Conservation (phyloP, 1,139 yeast genomes). For the Geotrichum reessii region DNA sequence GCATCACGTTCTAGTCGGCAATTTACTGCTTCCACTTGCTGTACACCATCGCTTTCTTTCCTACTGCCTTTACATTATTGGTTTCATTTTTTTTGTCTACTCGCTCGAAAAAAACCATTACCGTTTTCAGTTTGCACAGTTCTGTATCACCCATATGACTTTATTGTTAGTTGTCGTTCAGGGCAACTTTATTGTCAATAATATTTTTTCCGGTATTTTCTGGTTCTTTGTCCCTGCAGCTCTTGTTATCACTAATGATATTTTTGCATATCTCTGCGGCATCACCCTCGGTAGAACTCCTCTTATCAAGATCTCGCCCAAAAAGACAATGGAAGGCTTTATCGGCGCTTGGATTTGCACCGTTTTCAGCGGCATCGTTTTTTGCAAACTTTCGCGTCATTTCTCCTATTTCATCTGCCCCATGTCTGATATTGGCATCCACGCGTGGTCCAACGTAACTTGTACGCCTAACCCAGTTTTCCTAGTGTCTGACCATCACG, state of each 20-base stretch:
- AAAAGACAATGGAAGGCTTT: slow-evolving; percentile 96
- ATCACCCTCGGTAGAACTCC: slow-evolving; percentile 93
- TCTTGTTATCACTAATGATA: slow-evolving; percentile 88
- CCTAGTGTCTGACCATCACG: slow-evolving; percentile 65
- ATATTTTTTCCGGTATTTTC: slow-evolving; percentile 81
- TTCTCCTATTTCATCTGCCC: slow-evolving; percentile 85
- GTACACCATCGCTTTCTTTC: slow-evolving; percentile 77
- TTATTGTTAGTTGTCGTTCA: slow-evolving; percentile 85
- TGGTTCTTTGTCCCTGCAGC: slow-evolving; percentile 94
- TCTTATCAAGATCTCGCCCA: slow-evolving; percentile 88
- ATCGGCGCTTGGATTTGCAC: slow-evolving; percentile 98
- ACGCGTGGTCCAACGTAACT: slow-evolving; percentile 54
- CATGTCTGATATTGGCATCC: slow-evolving; percentile 55
- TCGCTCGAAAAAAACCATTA: slow-evolving; percentile 85
- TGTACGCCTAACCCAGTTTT: slow-evolving; percentile 89
- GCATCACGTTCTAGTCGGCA: slow-evolving; percentile 43
- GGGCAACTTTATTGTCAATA: slow-evolving; percentile 86
- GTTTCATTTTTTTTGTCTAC: slow-evolving; percentile 84
- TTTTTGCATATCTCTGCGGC: slow-evolving; percentile 94
- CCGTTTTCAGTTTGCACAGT: slow-evolving; percentile 88
- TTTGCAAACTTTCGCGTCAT: slow-evolving; percentile 59
- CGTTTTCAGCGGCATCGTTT: slow-evolving; percentile 60
- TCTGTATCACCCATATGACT: slow-evolving; percentile 93
- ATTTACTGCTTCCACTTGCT: slow-evolving; percentile 42
- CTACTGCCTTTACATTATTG: slow-evolving; percentile 78